Evolutionary conservation across 805 yeast species (phyloP), one percentile per base, ranked within the genome.

Genomic region (Candida nonsorbophila): DNA sequence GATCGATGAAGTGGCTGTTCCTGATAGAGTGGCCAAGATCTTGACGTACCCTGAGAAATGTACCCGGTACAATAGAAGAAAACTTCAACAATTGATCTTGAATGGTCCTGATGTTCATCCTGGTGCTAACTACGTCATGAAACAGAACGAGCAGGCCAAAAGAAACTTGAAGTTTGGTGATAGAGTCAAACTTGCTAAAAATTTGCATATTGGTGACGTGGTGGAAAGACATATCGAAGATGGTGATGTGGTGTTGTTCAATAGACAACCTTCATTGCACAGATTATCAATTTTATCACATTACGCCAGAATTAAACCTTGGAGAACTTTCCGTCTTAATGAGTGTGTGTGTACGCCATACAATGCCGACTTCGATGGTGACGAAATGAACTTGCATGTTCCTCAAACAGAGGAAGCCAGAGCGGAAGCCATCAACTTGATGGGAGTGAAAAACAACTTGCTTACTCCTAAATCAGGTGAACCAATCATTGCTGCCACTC

Each of bases 331-430:
- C 64, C 71, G 99, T 44, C 70, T 92, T 44, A 92, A 92, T 53
- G 97, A 92, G 59, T 92, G 98, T 80, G 99, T 92, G 7, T 92
- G 98, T 65, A 92, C 98, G 0, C 98, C 98, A 2, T 92, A 92
- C 62, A 94, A 94, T 56, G 99, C 99, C 22, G 99, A 92, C 73
- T 92, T 92, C 54, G 98, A 92, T 58, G 98, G 98, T 61, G 98
- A 92, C 62, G 98, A 92, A 58, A 92, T 92, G 98, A 92, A 92
- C 57, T 68, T 92, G 51, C 98, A 92, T 53, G 98, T 92, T 25
- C 98, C 98, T 2, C 99, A 92, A 58, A 92, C 97, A 1, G 97
- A 92, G 60, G 98, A 92, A 58, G 97, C 98, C 1, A 69, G 98
- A 41, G 95, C 97, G 1, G 99, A 92, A 58, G 98, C 98, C n/a